These are phyloP conservation scores for Abortiporus biennis DNA, from an alignment of 1,284 basidiomycete genomes.

Conservation along the genomic window DNA sequence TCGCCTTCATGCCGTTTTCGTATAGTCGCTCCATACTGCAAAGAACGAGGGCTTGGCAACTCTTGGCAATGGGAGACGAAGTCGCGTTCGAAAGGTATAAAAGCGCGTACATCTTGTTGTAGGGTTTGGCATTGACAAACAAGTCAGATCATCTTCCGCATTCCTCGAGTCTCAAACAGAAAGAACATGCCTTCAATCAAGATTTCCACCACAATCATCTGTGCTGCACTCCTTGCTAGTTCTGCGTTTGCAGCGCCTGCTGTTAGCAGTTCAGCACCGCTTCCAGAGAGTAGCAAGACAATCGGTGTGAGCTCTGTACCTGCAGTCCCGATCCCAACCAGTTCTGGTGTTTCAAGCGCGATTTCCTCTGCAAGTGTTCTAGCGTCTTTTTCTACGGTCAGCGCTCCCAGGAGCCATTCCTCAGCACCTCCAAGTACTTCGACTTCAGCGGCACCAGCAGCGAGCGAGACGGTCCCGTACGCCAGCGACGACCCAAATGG, in stretches of 20 bases:
- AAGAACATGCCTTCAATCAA: too few relatives aligned
- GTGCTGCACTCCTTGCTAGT: conserved; percentile 14
- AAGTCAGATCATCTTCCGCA: conserved; percentile 6
- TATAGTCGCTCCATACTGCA: too few relatives aligned
- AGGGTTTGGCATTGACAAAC: too few relatives aligned
- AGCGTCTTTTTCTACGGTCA: background rate
- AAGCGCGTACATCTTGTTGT: background rate
- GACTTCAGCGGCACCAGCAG: background rate
- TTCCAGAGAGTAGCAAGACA: background rate
- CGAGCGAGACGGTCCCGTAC: conserved; percentile 34
- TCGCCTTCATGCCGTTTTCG: too few relatives aligned
- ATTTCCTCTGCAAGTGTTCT: too few relatives aligned
- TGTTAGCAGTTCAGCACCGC: conserved; percentile 5
- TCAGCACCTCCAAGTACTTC: background rate
- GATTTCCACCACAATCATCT: conserved; percentile 16
- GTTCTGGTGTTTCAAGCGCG: conserved; percentile 3
- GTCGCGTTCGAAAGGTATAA: conserved; percentile 10
- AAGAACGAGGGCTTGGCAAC: too few relatives aligned
- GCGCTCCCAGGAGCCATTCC: background rate
- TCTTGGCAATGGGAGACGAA: background rate
- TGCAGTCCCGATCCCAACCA: background rate
- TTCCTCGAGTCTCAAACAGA: too few relatives aligned
- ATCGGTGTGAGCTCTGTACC: conserved; percentile 8
- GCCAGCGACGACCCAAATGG: conserved; percentile 49
- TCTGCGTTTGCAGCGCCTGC: conserved; percentile 14